phyloP scores from a whole-genome alignment of 805 yeast species.

The Candida silvicultrix region DNA sequence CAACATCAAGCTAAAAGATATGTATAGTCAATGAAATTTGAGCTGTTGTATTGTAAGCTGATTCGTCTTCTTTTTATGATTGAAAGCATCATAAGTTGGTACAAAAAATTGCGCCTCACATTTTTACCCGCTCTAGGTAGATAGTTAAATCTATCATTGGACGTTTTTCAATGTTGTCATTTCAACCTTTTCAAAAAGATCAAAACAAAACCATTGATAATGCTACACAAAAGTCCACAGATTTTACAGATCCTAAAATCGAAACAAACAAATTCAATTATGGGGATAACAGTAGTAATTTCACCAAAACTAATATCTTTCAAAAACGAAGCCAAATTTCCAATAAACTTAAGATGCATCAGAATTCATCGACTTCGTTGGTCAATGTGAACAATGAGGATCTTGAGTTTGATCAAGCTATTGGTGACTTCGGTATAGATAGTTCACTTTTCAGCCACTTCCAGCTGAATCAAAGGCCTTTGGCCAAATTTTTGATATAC shows the following conservation, averaged over 20 bases:
- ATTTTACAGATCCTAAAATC: too few species aligned
- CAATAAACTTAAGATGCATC: not conserved
- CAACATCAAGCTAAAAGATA: too few species aligned
- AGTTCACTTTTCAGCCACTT: constrained; percentile 1
- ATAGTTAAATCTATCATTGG: not conserved
- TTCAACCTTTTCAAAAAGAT: not conserved
- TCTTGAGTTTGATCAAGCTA: constrained; percentile 5
- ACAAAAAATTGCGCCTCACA: too few species aligned
- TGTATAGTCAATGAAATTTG: too few species aligned
- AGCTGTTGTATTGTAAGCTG: too few species aligned
- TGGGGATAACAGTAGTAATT: not conserved
- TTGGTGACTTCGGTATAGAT: constrained; percentile 21
- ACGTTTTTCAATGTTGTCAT: not conserved
- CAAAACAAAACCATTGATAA: not conserved
- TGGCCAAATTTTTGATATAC: constrained; percentile 30
- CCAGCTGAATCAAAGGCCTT: constrained; percentile 15
- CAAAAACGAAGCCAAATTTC: constrained; percentile 6
- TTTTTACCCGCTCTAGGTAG: not conserved
- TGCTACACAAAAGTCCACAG: not conserved
- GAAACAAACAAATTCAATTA: not conserved
- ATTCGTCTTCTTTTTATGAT: too few species aligned
- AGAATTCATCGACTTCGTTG: not conserved
- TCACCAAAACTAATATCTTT: constrained; percentile 13
- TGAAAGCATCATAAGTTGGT: too few species aligned
- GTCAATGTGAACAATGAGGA: constrained; percentile 3